Evolutionary conservation across 2,329 filamentous ascomycete species (phyloP).

Genomic region (Rhynchosporium graminicola): DNA sequence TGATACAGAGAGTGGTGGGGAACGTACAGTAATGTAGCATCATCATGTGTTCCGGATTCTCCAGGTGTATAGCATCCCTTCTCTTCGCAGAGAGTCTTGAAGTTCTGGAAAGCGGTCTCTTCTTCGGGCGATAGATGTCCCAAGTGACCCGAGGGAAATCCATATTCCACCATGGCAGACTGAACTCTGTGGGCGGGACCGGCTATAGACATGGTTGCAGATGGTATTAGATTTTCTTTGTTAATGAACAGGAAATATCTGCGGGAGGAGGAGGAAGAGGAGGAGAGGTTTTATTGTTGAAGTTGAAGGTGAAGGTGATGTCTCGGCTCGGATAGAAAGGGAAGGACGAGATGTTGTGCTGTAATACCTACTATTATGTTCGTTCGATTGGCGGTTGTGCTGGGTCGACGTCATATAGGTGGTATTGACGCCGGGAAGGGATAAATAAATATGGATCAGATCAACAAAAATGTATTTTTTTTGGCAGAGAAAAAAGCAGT

Average conservation of each 20-base stretch:
- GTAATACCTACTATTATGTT: neutral
- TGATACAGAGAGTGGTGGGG: neutral
- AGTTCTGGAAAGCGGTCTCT: slow-evolving; percentile 64
- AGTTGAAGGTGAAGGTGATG: neutral
- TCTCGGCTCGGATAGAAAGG: slow-evolving; percentile 3
- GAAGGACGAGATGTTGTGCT: slow-evolving; percentile 6
- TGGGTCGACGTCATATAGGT: slow-evolving; percentile 16
- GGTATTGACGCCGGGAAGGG: neutral
- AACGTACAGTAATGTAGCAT: slow-evolving; percentile 69
- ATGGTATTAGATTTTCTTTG: neutral
- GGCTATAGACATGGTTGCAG: slow-evolving; percentile 33
- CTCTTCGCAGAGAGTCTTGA: slow-evolving; percentile 69
- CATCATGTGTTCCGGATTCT: slow-evolving; percentile 62
- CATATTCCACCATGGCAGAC: slow-evolving; percentile 44
- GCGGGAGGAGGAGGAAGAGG: neutral
- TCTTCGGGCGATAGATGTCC: slow-evolving; percentile 74
- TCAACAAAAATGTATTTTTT: neutral
- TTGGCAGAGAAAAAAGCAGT: neutral
- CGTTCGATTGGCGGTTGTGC: neutral
- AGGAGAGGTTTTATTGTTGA: slow-evolving; percentile 2
- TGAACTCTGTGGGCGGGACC: slow-evolving; percentile 40
- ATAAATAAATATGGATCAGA: neutral
- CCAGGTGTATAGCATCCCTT: slow-evolving; percentile 62
- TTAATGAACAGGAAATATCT: neutral
- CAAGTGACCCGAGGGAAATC: slow-evolving; percentile 76